These are phyloP conservation scores for Lentinula boryana DNA, from an alignment of 768 basidiomycete genomes.

Conservation along the genomic window DNA sequence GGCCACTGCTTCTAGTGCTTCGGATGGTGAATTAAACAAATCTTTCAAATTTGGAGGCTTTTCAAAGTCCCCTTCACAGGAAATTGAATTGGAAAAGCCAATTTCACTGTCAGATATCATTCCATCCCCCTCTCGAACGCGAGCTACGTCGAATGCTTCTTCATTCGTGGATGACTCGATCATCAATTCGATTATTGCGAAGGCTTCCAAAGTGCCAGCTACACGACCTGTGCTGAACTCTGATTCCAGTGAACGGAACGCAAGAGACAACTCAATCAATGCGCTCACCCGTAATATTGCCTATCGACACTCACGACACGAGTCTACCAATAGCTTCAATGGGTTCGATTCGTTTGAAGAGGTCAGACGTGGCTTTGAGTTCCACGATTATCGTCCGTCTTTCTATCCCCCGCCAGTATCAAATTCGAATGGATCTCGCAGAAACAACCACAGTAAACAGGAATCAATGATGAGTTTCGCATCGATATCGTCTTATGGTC, in stretches of 20 bases:
- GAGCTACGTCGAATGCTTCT: constrained; percentile 41
- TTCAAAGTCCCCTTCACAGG: constrained; percentile 16
- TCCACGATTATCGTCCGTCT: constrained; percentile 50
- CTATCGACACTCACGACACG: constrained; percentile 29
- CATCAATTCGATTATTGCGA: constrained; percentile 48
- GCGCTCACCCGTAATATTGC: constrained; percentile 18
- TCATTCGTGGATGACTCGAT: constrained; percentile 39
- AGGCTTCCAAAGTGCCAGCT: constrained; percentile 32
- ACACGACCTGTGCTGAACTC: constrained; percentile 31
- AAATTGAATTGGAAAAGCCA: constrained; percentile 19
- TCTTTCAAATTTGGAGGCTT: constrained; percentile 74
- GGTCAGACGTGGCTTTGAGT: constrained; percentile 76
- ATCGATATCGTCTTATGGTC: constrained; percentile 75
- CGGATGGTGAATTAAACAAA: constrained; percentile 62
- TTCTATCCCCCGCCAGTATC: constrained; percentile 52
- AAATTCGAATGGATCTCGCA: constrained; percentile 18
- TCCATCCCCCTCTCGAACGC: constrained; percentile 51
- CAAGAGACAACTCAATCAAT: constrained; percentile 17
- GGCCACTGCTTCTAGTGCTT: constrained; percentile 38
- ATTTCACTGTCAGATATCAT: constrained; percentile 74
- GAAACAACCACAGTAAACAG: constrained; percentile 35
- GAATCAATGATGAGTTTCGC: constrained; percentile 71
- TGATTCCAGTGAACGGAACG: constrained; percentile 30
- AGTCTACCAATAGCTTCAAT: constrained; percentile 59
- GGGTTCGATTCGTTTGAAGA: constrained; percentile 76